Evolutionary conservation across 257 asterid genomes (phyloP).

Genomic region (Plantago major): DNA sequence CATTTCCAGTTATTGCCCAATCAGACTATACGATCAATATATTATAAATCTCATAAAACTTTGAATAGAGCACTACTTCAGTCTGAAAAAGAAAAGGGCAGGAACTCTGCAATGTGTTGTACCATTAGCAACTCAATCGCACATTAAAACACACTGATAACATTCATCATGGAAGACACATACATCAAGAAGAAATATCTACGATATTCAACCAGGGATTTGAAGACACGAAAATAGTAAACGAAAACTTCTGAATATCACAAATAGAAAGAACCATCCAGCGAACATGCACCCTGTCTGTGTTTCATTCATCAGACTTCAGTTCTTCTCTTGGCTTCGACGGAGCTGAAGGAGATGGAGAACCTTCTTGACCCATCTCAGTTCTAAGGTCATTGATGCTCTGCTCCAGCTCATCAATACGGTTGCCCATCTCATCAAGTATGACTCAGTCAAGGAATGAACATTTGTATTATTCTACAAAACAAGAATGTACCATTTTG

Average conservation of each 20-base stretch:
- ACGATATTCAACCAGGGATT: too few relatives aligned
- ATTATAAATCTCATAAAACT: too few relatives aligned
- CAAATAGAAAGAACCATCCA: constrained; percentile 14
- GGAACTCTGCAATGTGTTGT: too few relatives aligned
- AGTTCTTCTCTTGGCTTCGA: constrained; percentile 48
- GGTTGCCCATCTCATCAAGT: constrained; percentile 95
- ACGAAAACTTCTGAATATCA: constrained; percentile 10
- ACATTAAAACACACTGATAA: too few relatives aligned
- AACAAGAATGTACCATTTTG: neutral
- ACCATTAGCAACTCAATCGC: too few relatives aligned
- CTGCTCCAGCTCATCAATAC: constrained; percentile 81
- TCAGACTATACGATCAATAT: too few relatives aligned
- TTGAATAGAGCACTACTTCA: too few relatives aligned
- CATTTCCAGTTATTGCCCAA: too few relatives aligned
- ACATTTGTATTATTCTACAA: constrained; percentile 3
- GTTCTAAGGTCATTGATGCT: constrained; percentile 84
- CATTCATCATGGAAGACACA: too few relatives aligned
- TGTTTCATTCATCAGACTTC: constrained; percentile 28
- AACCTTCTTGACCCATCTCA: constrained; percentile 84
- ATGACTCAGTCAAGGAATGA: constrained; percentile 42
- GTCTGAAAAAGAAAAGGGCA: too few relatives aligned
- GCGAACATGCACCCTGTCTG: constrained; percentile 1
- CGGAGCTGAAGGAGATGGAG: constrained; percentile 67
- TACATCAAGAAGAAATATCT: too few relatives aligned
- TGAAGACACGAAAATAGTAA: neutral